Percentiles rank a stretch among this genome's conserved stretches.
These are phyloP conservation scores for Linnemannia elongata DNA, from an alignment of 192 early-diverging fungal genomes.

Conservation along the genomic window DNA sequence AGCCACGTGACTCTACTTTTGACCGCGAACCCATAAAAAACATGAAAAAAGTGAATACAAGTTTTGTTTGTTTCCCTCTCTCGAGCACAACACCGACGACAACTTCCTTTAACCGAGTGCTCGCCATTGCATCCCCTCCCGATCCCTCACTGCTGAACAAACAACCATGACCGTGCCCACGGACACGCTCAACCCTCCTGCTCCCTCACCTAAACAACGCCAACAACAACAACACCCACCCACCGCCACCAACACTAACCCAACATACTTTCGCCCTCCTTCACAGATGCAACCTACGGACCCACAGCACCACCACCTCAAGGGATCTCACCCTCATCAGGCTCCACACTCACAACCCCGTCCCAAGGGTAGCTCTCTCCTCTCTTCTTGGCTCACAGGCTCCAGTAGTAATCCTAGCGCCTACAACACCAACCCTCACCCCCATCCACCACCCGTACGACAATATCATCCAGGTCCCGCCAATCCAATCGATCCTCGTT, in stretches of 20 bases:
- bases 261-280: conserved; percentile 23
- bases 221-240: background rate
- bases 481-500: background rate
- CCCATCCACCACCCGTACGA: background rate
- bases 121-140: background rate
- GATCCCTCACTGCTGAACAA: background rate
- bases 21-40: background rate
- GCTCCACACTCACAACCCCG: background rate
- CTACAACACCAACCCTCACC: background rate
- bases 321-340: conserved; percentile 15
- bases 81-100: background rate
- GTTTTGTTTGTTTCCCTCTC: background rate
- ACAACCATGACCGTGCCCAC: conserved; percentile 33
- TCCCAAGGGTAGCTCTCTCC: conserved; percentile 24
- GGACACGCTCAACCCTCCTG: conserved; percentile 13
- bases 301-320: conserved; percentile 19
- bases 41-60: background rate
- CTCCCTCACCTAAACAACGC: background rate
- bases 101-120: background rate
- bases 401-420: background rate
- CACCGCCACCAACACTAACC: background rate
- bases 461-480: background rate
- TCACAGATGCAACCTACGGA: conserved; percentile 36
- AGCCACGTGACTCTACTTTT: background rate
- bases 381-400: conserved; percentile 37